A percentile compares a stretch with the other conserved stretches of the same genome.
Evolutionary conservation across 2,329 filamentous ascomycete species (phyloP).

Genomic region (Penicillium sp.): DNA sequence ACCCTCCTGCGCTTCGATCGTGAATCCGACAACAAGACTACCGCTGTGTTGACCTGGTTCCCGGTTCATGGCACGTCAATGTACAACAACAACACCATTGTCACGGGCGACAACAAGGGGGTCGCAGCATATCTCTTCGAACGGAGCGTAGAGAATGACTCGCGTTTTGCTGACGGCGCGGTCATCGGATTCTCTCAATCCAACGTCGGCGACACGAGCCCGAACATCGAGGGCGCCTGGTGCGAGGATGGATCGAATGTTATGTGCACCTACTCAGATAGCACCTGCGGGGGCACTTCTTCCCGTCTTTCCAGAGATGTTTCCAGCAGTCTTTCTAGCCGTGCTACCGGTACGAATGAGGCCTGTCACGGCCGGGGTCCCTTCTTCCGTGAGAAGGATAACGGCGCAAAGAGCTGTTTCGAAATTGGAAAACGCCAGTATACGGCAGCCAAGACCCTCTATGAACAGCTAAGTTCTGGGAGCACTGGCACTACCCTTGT

Average conservation of each 20-base stretch:
- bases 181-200: slow-evolving; percentile 92
- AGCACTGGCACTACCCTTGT: slow-evolving; percentile 48
- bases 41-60: slow-evolving; percentile 87
- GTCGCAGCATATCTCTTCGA: slow-evolving; percentile 87
- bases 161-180: slow-evolving; percentile 66
- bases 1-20: slow-evolving; percentile 79
- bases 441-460: slow-evolving; percentile 53
- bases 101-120: slow-evolving; percentile 95
- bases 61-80: slow-evolving; percentile 90
- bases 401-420: slow-evolving; percentile 54
- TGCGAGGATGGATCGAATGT: slow-evolving; percentile 80
- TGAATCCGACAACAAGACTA: slow-evolving; percentile 72
- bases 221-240: slow-evolving; percentile 84
- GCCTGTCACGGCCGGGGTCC: slow-evolving; percentile 53
- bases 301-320: not conserved
- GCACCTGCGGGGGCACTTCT: slow-evolving; percentile 65
- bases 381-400: slow-evolving; percentile 49
- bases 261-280: slow-evolving; percentile 64
- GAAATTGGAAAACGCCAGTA: slow-evolving; percentile 54
- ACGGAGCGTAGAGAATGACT: slow-evolving; percentile 61
- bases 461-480: slow-evolving; percentile 57
- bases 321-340: not conserved
- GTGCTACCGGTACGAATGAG: slow-evolving; percentile 36
- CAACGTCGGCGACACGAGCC: slow-evolving; percentile 87
- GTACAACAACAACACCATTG: slow-evolving; percentile 86